These are phyloP conservation scores for Tulasnella sp. DNA, from an alignment of 768 basidiomycete species.

Conservation along the genomic window DNA sequence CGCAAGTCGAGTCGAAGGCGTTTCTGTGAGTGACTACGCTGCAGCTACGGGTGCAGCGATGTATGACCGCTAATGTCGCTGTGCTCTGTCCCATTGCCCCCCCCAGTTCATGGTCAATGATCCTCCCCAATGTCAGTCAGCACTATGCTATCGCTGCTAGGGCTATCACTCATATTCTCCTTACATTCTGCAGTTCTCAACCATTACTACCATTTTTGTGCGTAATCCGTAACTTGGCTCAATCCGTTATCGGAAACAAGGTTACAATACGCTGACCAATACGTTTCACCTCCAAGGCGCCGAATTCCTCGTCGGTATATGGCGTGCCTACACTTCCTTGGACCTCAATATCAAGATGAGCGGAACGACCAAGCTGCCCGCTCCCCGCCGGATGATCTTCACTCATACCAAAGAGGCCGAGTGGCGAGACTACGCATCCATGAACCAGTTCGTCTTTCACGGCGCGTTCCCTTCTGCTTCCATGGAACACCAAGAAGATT, in stretches of 20 bases:
- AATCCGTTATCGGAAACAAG: background rate
- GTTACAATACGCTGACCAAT: no score
- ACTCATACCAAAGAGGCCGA: conserved; percentile 58
- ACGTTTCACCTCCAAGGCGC: conserved; percentile 36
- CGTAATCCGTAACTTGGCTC: background rate
- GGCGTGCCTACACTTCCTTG: conserved; percentile 79
- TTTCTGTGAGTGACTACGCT: conserved; percentile 39
- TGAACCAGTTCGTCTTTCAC: conserved; percentile 83
- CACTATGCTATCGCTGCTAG: background rate
- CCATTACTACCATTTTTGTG: conserved; percentile 80
- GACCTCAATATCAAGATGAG: conserved; percentile 53
- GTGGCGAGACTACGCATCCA: conserved; percentile 84
- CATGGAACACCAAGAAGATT: conserved; percentile 75
- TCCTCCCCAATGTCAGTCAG: conserved; percentile 59
- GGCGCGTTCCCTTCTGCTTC: conserved; percentile 68
- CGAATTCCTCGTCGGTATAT: conserved; percentile 84
- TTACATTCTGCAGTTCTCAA: conserved; percentile 63
- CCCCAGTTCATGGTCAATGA: conserved; percentile 70
- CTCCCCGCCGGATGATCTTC: conserved; percentile 66
- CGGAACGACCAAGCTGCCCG: conserved; percentile 62
- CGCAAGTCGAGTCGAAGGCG: conserved; percentile 63
- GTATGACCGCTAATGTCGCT: background rate
- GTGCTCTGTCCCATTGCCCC: no score
- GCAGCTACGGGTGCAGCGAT: background rate
- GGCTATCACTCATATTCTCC: background rate